Conservation (phyloP, 371 early-diverging fungal genomes). For the Mortierella sp. region DNA sequence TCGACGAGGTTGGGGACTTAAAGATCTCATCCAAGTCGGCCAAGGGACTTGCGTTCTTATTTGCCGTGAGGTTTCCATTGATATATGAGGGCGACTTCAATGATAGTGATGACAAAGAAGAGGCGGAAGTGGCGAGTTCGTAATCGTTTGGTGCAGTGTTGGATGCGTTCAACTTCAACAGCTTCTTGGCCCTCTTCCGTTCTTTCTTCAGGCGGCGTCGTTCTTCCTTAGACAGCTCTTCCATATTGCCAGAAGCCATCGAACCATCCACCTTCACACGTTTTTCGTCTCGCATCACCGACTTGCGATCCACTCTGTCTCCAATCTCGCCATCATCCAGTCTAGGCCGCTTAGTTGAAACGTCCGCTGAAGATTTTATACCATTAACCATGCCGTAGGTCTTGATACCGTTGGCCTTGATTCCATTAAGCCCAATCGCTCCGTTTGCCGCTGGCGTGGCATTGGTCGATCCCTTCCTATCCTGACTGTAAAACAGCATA, state of each 20-base stretch:
- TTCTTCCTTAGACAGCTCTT: constrained; percentile 35
- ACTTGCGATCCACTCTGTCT: constrained; percentile 40
- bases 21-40: constrained; percentile 37
- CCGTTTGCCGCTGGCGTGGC: constrained; percentile 13
- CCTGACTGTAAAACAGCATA: constrained; percentile 82
- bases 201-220: constrained; percentile 26
- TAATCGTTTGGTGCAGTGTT: constrained; percentile 27
- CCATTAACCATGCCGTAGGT: constrained; percentile 19
- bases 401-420: constrained; percentile 20
- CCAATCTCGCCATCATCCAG: constrained; percentile 44
- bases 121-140: constrained; percentile 31
- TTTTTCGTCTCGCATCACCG: constrained; percentile 30
- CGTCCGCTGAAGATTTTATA: background rate
- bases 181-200: constrained; percentile 23
- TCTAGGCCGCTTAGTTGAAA: constrained; percentile 23
- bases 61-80: background rate
- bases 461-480: constrained; percentile 17
- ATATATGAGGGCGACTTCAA: constrained; percentile 15
- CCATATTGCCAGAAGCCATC: background rate
- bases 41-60: constrained; percentile 31
- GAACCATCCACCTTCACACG: constrained; percentile 15
- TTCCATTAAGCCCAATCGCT: background rate
- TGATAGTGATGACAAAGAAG: constrained; percentile 13
- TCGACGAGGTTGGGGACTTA: constrained; percentile 1
- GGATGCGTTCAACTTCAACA: constrained; percentile 11